Conservation (phyloP, 495 filamentous ascomycete species). For the Sordaria brevicollis region DNA sequence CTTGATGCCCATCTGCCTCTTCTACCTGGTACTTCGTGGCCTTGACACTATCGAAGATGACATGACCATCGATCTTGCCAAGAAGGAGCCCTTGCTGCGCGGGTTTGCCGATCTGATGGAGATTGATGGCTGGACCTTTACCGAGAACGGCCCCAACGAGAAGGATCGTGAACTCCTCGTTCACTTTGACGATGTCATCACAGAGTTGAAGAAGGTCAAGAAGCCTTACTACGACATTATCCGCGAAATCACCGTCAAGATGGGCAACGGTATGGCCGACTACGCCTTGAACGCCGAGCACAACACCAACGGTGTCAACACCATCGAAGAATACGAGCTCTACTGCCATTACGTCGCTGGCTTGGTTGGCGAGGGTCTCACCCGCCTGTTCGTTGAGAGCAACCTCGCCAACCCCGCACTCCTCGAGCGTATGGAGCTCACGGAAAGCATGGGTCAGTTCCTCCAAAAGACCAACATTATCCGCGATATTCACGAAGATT, state of each 20-base stretch:
- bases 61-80: constrained; percentile 72
- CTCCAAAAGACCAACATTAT: constrained; percentile 98
- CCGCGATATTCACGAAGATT: constrained; percentile 85
- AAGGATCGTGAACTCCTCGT: constrained; percentile 90
- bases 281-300: constrained; percentile 74
- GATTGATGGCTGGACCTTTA: constrained; percentile 81
- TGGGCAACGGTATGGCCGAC: constrained; percentile 98
- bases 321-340: constrained; percentile 77
- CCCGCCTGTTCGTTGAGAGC: constrained; percentile 81
- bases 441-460: constrained; percentile 95
- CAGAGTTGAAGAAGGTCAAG: constrained; percentile 85
- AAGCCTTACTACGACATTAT: constrained; percentile 75
- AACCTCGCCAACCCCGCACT: constrained; percentile 80
- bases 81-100: constrained; percentile 80
- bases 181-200: constrained; percentile 76
- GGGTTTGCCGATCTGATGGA: constrained; percentile 69
- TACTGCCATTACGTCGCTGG: constrained; percentile 99
- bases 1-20: constrained; percentile 79
- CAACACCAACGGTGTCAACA: constrained; percentile 69
- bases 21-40: constrained; percentile 84
- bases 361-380: constrained; percentile 86
- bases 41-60: constrained; percentile 98
- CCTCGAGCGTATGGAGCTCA: constrained; percentile 63
- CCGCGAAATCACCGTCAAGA: constrained; percentile 86
- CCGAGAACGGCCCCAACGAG: constrained; percentile 78